phyloP scores from a whole-genome alignment of 1,284 basidiomycete species.

The Apiotrichum brassicae region DNA sequence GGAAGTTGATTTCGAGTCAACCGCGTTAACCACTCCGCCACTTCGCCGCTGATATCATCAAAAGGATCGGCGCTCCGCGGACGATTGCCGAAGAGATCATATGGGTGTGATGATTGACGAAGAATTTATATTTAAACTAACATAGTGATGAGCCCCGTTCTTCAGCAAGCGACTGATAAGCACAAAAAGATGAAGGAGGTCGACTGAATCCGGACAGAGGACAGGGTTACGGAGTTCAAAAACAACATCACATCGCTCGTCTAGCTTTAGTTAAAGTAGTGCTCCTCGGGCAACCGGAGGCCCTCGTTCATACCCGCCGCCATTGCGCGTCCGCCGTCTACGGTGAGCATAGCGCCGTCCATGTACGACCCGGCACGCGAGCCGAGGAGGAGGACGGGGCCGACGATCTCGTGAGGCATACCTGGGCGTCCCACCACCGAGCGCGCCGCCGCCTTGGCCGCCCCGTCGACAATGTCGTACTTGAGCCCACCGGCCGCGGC shows the following conservation, averaged over 20 bases:
- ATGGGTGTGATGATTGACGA: too few relatives aligned
- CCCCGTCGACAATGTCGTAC: conserved; percentile 19
- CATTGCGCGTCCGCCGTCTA: conserved; percentile 43
- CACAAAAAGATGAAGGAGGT: too few relatives aligned
- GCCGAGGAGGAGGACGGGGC: conserved; percentile 38
- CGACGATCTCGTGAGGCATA: conserved; percentile 41
- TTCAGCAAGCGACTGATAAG: too few relatives aligned
- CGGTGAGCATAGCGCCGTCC: conserved; percentile 36
- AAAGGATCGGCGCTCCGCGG: too few relatives aligned
- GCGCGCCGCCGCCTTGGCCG: conserved; percentile 25
- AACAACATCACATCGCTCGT: background rate
- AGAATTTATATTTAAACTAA: too few relatives aligned
- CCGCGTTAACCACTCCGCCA: too few relatives aligned
- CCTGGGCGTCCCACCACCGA: conserved; percentile 41
- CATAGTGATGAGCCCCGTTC: too few relatives aligned
- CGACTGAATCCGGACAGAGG: too few relatives aligned
- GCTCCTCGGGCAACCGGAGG: conserved; percentile 26
- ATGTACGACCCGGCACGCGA: conserved; percentile 39
- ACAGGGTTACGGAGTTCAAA: too few relatives aligned
- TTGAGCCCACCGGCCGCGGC: conserved; percentile 14
- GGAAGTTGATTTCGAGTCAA: too few relatives aligned
- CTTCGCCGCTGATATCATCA: too few relatives aligned
- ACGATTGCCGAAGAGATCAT: too few relatives aligned
- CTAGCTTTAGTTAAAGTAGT: conserved; percentile 13
- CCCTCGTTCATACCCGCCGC: conserved; percentile 34